Evolutionary conservation across 805 yeast genomes (phyloP).

Genomic region (Kregervanrija fluxuum): DNA sequence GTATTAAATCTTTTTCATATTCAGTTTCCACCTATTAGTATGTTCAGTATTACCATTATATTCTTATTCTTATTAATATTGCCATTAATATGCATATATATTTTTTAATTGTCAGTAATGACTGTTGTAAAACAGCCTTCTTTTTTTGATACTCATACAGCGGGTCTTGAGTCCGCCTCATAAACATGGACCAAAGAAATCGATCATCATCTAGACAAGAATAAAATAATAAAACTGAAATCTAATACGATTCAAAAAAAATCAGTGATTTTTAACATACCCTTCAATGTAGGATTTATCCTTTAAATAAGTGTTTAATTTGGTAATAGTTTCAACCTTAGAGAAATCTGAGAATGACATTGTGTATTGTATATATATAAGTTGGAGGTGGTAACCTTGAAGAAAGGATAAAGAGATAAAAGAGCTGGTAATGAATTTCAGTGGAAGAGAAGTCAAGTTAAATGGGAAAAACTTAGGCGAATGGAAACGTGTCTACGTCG

Average conservation of each 20-base stretch:
- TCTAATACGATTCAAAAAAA: not conserved
- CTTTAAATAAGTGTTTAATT: conserved; percentile 80
- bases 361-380: conserved; percentile 3
- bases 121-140: conserved; percentile 24
- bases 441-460: no score
- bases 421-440: no score
- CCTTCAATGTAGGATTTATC: conserved; percentile 94
- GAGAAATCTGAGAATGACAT: conserved; percentile 82
- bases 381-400: not conserved
- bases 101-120: conserved; percentile 3
- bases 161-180: conserved; percentile 95
- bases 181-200: conserved; percentile 89
- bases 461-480: no score
- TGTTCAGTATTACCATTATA: no score
- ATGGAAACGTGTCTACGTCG: no score
- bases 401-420: not conserved
- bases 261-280: conserved; percentile 46
- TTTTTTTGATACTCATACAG: conserved; percentile 74
- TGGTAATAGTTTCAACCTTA: conserved; percentile 61
- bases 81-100: no score
- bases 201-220: conserved; percentile 49
- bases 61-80: no score
- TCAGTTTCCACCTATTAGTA: no score
- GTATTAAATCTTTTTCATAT: conserved; percentile 1
- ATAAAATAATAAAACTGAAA: not conserved